Percentiles rank a stretch among this genome's conserved stretches.
phyloP scores from a whole-genome alignment of 257 asterid species.

The Phtheirospermum japonicum region DNA sequence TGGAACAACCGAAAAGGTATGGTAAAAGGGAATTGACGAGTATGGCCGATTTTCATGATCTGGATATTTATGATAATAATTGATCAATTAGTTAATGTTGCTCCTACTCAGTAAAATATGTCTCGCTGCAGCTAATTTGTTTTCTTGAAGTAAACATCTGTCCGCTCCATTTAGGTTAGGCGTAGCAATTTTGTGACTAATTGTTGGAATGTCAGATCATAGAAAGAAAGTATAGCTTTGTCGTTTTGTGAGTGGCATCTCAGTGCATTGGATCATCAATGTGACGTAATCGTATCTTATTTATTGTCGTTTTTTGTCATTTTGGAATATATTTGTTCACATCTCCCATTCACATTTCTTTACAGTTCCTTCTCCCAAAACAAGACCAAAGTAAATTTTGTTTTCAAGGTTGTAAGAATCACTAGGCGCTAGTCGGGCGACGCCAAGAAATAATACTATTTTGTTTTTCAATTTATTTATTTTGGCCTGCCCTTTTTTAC shows the following conservation, averaged over 20 bases:
- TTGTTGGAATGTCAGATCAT: neutral
- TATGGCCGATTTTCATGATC: neutral
- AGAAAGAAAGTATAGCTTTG: neutral
- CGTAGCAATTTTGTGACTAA: neutral
- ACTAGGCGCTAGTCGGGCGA: no score
- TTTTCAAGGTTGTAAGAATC: no score
- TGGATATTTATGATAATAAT: neutral
- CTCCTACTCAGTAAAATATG: slow-evolving; percentile 2
- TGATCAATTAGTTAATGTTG: slow-evolving; percentile 1
- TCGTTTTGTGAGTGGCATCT: neutral
- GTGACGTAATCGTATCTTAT: neutral
- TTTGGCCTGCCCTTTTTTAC: no score
- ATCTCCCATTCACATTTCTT: neutral
- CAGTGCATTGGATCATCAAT: neutral
- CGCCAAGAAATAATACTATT: no score
- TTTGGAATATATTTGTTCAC: neutral
- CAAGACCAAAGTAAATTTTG: neutral
- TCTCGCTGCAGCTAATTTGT: slow-evolving; percentile 9
- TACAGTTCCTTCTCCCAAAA: neutral
- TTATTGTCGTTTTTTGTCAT: neutral
- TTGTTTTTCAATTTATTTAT: no score
- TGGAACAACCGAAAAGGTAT: neutral
- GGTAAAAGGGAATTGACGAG: slow-evolving; percentile 11
- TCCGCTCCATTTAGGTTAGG: neutral
- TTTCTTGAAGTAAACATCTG: neutral